Conservation (phyloP, 73 alveolate genomes). For the Breviolum minutum region DNA sequence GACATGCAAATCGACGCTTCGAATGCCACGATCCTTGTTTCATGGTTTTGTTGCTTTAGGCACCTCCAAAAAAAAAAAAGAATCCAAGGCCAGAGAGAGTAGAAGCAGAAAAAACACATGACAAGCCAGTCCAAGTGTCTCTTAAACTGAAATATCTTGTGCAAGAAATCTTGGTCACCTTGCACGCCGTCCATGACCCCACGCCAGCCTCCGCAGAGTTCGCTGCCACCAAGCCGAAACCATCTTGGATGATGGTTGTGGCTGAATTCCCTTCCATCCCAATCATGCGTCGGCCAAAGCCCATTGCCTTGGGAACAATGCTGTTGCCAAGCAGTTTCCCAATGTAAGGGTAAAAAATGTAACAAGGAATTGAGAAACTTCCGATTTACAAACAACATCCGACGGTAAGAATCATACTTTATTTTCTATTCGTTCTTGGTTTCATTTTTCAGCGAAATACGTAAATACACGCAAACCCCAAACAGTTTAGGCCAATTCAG, state of each 20-base stretch:
- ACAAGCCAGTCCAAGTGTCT: not conserved
- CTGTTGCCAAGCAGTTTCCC: no score
- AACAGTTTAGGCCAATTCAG: no score
- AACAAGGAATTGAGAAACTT: not conserved
- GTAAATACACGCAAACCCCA: not conserved
- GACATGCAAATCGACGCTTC: not conserved
- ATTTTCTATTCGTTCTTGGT: not conserved
- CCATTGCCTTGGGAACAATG: not conserved
- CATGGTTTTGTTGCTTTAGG: not conserved
- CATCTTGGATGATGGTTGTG: not conserved
- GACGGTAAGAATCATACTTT: not conserved
- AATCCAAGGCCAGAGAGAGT: not conserved
- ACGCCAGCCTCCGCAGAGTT: not conserved
- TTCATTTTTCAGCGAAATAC: not conserved
- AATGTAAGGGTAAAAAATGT: no score
- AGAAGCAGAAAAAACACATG: not conserved
- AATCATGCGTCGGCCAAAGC: not conserved
- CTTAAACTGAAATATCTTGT: not conserved
- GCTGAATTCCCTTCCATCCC: not conserved
- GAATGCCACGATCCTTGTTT: conserved; percentile 3
- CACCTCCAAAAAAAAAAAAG: not conserved
- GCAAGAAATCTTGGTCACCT: not conserved
- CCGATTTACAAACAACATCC: not conserved
- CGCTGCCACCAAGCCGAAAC: not conserved
- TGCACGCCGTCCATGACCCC: not conserved